A percentile compares a stretch with the other conserved stretches of the same genome.
These are phyloP conservation scores for Neophaeococcomyces mojaviensis DNA, from an alignment of 2,329 filamentous ascomycete species.

Conservation along the genomic window DNA sequence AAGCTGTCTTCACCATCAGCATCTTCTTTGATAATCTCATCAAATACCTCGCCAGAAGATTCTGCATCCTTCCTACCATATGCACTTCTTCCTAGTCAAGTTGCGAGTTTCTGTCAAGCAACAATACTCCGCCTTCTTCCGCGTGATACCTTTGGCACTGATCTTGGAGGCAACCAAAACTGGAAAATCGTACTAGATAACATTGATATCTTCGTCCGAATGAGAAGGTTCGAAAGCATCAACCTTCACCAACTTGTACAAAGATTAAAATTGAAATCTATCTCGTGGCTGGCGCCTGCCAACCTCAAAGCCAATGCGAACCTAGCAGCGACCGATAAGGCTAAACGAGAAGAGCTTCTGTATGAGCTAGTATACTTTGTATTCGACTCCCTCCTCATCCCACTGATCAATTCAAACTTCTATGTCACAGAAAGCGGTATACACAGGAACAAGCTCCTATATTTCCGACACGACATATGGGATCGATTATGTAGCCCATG, in stretches of 20 bases:
- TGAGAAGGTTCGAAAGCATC: conserved; percentile 74
- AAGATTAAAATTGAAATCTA: conserved; percentile 61
- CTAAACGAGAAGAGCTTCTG: conserved; percentile 71
- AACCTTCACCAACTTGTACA: conserved; percentile 72
- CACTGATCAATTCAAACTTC: conserved; percentile 78
- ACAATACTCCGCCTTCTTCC: conserved; percentile 68
- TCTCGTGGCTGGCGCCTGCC: conserved; percentile 65
- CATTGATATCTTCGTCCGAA: conserved; percentile 67
- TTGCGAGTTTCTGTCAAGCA: conserved; percentile 82
- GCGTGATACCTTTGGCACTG: conserved; percentile 62
- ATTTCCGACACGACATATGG: conserved; percentile 94
- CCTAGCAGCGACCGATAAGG: conserved; percentile 61
- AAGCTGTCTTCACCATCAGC: too few relatives aligned
- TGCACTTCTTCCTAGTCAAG: conserved; percentile 58
- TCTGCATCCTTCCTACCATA: conserved; percentile 14
- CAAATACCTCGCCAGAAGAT: background rate
- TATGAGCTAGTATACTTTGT: conserved; percentile 83
- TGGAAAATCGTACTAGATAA: conserved; percentile 53
- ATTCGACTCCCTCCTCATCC: conserved; percentile 86
- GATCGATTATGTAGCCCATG: conserved; percentile 65
- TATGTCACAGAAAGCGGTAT: conserved; percentile 86
- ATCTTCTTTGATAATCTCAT: background rate
- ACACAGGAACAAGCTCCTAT: conserved; percentile 77
- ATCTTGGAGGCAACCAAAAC: conserved; percentile 51
- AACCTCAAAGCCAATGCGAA: conserved; percentile 41